Evolutionary conservation across 352 stramenopile species (phyloP), one percentile per base, ranked within the genome.

Genomic region (Halophytophthora batemanensis): DNA sequence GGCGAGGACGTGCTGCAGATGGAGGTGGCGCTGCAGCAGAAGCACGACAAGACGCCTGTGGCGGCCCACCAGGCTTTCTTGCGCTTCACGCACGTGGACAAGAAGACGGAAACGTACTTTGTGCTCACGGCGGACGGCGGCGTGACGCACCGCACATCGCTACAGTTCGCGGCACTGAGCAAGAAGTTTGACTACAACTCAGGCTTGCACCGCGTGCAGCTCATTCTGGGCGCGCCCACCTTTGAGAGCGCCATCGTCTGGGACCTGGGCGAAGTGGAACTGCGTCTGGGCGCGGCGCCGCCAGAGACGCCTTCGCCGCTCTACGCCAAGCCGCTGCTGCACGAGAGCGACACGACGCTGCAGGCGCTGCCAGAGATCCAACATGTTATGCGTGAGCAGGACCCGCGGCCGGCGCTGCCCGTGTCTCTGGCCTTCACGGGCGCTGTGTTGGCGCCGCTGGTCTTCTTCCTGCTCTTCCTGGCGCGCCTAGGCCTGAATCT

Each of bases 261-360:
- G 60, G 60, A 88, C 19, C 50, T 95, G 3, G 87, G 87, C 41
- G 47, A 52, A 10, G 71, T 95, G 18, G 65, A 87, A 37, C 66
- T 96, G 35, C 61, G 80, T 50, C 71, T 96, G 35, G 76, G 52
- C 14, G 74, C 78, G 3, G 74, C 65, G 35, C 79, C 80, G 23
- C 79, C 82, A 21, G 56, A 70, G 41, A 69, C 67, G 21, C 69
- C 77, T 5, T 90, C 80, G n/a, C 82, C 84, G 34, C 70, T 96
- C 14, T 96, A 96, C 67, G 75, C 84, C 31, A 94, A 93, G 61
- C 66, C 79, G 35, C 69, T 96, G 45, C 69, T 94, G 21, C 61
- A 96, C 53, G 83, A 95, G 45, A 95, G 83, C 19, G 87, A 96
- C 60, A 90, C 84, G 50, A 91, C 87, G 45, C 71, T 96, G 4